Evolutionary conservation across 768 basidiomycete species (phyloP).

Genomic region (Hebeloma cylindrosporum): DNA sequence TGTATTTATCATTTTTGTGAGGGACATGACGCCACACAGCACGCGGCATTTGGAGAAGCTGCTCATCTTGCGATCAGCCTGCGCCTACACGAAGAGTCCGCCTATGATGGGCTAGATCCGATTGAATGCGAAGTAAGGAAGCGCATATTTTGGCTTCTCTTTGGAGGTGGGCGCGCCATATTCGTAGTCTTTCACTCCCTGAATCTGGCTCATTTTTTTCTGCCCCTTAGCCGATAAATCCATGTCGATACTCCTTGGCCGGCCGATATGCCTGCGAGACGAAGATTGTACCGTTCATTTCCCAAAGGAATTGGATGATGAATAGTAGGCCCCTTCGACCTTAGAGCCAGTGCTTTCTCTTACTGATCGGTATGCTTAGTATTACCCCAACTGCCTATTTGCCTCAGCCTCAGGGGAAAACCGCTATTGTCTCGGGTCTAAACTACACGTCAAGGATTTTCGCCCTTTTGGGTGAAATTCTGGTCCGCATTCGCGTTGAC

Average conservation of each 20-base stretch:
- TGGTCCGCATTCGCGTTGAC: conserved; percentile 84
- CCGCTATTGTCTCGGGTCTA: conserved; percentile 81
- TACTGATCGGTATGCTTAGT: conserved; percentile 38
- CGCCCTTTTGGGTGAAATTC: conserved; percentile 80
- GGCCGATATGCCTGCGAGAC: conserved; percentile 83
- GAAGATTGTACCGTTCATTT: conserved; percentile 91
- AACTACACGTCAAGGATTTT: conserved; percentile 88
- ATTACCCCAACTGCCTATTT: conserved; percentile 84
- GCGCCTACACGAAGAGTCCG: conserved; percentile 83
- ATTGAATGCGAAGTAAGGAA: conserved; percentile 88
- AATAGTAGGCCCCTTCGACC: conserved; percentile 58
- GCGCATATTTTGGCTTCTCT: conserved; percentile 85
- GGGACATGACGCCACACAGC: conserved; percentile 83
- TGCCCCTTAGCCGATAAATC: conserved; percentile 74
- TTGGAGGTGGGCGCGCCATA: conserved; percentile 69
- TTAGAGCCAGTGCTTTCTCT: conserved; percentile 31
- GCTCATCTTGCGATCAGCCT: conserved; percentile 80
- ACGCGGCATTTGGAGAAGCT: conserved; percentile 86
- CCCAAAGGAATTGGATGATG: conserved; percentile 85
- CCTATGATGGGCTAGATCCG: conserved; percentile 80
- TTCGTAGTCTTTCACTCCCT: neutral
- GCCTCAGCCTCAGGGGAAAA: conserved; percentile 85
- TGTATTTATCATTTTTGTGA: conserved; percentile 88
- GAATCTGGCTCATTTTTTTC: conserved; percentile 4
- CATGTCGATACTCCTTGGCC: conserved; percentile 80